Base-by-base conservation (phyloP, 768 basidiomycete species). In the Termitomyces sp. region DNA sequence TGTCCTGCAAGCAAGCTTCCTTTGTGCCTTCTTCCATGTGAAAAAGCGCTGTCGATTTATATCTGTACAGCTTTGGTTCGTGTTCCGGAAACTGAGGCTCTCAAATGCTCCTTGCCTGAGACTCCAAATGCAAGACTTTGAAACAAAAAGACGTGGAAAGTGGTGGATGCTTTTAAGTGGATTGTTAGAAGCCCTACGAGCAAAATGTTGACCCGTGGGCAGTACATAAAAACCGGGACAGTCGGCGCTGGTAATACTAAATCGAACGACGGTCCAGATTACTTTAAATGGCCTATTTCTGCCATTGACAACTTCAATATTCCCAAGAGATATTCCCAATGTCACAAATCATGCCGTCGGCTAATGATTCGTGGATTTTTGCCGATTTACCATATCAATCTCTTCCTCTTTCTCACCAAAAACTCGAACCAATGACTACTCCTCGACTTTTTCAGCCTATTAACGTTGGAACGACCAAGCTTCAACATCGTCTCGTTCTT, bases 401-500 rank as follows among this genome's bases (percentile, higher is more conserved):
- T 20, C 4, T 36, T 9, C 38, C 7, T 6, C 5, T 32, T 31
- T 31, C 31, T 17, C n/a, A 8, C 14, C 36, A 14, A 32, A 20
- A 45, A 31, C 31, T 40, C 10, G 1, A 5, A 32, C 17, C 42
- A 29, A 60, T 60, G 59, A 20, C 40, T 59, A 42, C 37, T 9
- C 43, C 61, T 20, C 63, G 57, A 15, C 76, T 82, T n/a, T 82
- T 82, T 66, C 73, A 74, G 49, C 77, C 79, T 4, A 68, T 73
- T 56, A 63, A 70, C 40, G 67, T 83, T 9, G 82, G 82, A 34
- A 48, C 64, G 1, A 36, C 75, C 10, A 51, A 54, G 6, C 73
- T 82, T 55, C 56, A 68, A 45, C 83, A 85, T 70, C 77, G 82
- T 2, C 70, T 83, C 31, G 79, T 81, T 4, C 73, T 83, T 43